phyloP scores from a whole-genome alignment of 495 filamentous ascomycete genomes.

The Terfezia boudieri region DNA sequence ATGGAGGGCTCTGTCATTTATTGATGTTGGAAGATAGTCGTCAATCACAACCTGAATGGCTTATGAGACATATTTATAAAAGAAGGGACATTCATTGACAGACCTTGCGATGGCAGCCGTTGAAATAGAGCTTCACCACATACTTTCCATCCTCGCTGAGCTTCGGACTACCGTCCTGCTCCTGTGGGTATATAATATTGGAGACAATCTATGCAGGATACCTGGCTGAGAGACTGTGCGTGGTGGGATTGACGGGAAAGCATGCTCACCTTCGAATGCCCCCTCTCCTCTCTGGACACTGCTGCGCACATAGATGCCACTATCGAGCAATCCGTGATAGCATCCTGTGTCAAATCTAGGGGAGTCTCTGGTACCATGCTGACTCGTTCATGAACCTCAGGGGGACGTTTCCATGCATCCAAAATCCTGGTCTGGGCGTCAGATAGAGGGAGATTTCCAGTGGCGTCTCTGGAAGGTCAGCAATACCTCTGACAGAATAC shows the following conservation, averaged over 20 bases:
- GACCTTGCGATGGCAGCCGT: constrained; percentile 60
- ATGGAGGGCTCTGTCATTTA: constrained; percentile 48
- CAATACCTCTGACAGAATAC: constrained; percentile 8
- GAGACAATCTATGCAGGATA: constrained; percentile 33
- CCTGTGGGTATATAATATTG: constrained; percentile 50
- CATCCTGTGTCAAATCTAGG: constrained; percentile 73
- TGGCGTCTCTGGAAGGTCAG: constrained; percentile 34
- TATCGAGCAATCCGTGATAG: constrained; percentile 87
- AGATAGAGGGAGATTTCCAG: constrained; percentile 46
- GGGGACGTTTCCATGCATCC: constrained; percentile 57
- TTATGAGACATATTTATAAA: not conserved
- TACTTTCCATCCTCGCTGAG: constrained; percentile 69
- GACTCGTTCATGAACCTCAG: constrained; percentile 26
- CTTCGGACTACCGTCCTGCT: constrained; percentile 31
- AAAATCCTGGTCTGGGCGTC: constrained; percentile 46
- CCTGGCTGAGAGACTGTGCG: too few relatives aligned
- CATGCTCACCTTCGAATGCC: constrained; percentile 28
- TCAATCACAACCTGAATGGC: constrained; percentile 47
- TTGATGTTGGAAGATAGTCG: constrained; percentile 64
- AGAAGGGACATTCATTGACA: not conserved
- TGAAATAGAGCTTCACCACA: constrained; percentile 78
- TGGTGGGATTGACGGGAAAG: constrained; percentile 8
- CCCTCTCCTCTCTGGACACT: constrained; percentile 39
- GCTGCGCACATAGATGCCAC: constrained; percentile 84
- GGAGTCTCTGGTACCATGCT: constrained; percentile 10